phyloP scores from a whole-genome alignment of 2,329 filamentous ascomycete species.

The Domatiomyces catenatus region DNA sequence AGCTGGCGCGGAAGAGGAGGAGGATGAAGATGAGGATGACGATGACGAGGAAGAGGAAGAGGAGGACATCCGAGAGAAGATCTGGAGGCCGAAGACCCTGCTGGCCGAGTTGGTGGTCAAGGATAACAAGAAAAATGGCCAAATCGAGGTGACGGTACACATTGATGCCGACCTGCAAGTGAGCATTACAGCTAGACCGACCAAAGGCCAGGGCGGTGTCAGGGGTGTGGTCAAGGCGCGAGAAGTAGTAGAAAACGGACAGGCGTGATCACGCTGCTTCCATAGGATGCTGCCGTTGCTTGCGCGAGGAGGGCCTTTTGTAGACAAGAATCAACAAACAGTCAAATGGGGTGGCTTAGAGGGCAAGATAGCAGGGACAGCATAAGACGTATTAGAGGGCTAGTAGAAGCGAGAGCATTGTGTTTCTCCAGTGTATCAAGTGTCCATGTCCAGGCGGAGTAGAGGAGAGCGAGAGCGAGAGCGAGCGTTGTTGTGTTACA shows the following conservation, averaged over 20 bases:
- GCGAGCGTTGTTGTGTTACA: too few species aligned
- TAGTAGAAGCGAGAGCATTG: neutral
- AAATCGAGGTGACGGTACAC: slow-evolving; percentile 89
- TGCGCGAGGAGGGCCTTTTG: neutral
- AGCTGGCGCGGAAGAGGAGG: slow-evolving; percentile 40
- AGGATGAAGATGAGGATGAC: slow-evolving; percentile 47
- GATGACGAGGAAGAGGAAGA: slow-evolving; percentile 59
- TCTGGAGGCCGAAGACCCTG: slow-evolving; percentile 73
- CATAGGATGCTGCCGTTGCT: neutral
- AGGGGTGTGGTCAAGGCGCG: slow-evolving; percentile 42
- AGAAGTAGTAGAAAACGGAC: slow-evolving; percentile 22
- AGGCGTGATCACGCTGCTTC: slow-evolving; percentile 11
- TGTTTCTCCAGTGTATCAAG: neutral
- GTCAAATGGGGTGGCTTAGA: neutral
- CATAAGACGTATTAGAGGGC: neutral
- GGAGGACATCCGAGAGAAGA: slow-evolving; percentile 74
- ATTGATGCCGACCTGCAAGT: slow-evolving; percentile 65
- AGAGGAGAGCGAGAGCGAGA: too few species aligned
- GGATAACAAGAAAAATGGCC: slow-evolving; percentile 70
- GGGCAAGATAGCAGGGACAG: neutral
- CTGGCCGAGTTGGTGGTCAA: slow-evolving; percentile 76
- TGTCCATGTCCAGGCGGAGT: too few species aligned
- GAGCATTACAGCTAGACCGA: slow-evolving; percentile 67
- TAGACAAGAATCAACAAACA: neutral
- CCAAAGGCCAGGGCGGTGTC: slow-evolving; percentile 74